Conservation (phyloP, 495 filamentous ascomycete species). For the Zalerion maritima region DNA sequence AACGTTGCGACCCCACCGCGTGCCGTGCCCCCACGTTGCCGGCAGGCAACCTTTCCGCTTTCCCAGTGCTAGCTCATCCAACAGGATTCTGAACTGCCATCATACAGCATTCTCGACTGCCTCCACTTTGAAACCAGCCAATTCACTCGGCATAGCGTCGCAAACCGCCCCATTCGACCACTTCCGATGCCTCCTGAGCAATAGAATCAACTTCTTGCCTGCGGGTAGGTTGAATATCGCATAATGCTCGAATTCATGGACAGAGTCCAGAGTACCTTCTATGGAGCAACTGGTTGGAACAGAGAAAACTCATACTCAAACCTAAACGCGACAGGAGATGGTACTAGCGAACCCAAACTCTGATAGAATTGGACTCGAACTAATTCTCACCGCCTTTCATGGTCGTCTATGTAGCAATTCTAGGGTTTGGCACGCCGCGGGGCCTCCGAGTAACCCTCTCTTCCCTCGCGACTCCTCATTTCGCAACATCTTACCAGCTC, state of each 20-base stretch:
- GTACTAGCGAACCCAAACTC: constrained; percentile 25
- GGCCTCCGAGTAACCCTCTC: constrained; percentile 73
- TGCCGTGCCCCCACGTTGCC: too few relatives aligned
- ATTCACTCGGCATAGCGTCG: too few relatives aligned
- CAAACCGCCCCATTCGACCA: too few relatives aligned
- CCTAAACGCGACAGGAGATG: constrained; percentile 73
- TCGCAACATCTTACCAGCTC: constrained; percentile 80
- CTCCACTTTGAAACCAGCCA: too few relatives aligned
- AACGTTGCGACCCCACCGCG: too few relatives aligned
- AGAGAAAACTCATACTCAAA: constrained; percentile 83
- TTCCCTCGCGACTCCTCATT: constrained; percentile 78
- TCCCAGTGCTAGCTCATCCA: too few relatives aligned
- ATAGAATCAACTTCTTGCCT: too few relatives aligned
- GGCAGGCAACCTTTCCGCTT: too few relatives aligned
- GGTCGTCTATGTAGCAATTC: constrained; percentile 43
- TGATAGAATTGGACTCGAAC: background rate
- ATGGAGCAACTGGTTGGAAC: constrained; percentile 75
- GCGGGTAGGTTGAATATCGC: too few relatives aligned
- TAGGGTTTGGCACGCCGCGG: constrained; percentile 69
- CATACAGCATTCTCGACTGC: too few relatives aligned
- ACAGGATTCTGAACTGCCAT: too few relatives aligned
- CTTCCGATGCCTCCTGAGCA: too few relatives aligned
- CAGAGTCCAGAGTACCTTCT: constrained; percentile 87
- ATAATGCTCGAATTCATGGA: constrained; percentile 97
- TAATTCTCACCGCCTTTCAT: background rate